A percentile compares a stretch with the other conserved stretches of the same genome.
Evolutionary conservation across 306 rosid species (phyloP).

Genomic region (Senna tora): DNA sequence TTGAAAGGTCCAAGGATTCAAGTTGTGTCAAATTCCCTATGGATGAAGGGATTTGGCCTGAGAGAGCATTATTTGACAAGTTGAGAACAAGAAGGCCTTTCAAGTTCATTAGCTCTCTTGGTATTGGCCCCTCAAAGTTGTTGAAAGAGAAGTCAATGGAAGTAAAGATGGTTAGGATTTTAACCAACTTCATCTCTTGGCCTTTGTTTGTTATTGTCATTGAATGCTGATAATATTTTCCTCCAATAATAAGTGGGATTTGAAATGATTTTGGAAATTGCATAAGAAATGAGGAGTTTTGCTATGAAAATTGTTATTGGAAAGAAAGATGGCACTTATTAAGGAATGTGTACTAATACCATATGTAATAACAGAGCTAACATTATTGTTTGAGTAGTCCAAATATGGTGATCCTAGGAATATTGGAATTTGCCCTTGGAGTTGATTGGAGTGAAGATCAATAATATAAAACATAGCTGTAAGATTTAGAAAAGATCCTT

Average conservation of each 20-base stretch:
- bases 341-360: slow-evolving; percentile 12
- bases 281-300: slow-evolving; percentile 20
- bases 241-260: no score
- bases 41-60: slow-evolving; percentile 40
- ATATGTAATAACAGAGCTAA: slow-evolving; percentile 17
- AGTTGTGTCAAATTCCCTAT: slow-evolving; percentile 30
- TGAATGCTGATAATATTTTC: slow-evolving; percentile 39
- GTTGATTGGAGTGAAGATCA: slow-evolving; percentile 51
- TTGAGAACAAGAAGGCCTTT: slow-evolving; percentile 27
- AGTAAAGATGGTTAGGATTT: slow-evolving; percentile 24
- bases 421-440: slow-evolving; percentile 38
- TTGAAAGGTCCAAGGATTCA: slow-evolving; percentile 51
- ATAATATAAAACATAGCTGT: background rate
- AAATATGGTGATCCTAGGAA: background rate
- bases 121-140: slow-evolving; percentile 41
- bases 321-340: background rate
- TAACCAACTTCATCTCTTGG: slow-evolving; percentile 20
- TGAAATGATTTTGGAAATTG: background rate
- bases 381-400: slow-evolving; percentile 30
- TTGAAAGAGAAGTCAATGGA: slow-evolving; percentile 48
- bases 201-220: slow-evolving; percentile 42
- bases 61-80: slow-evolving; percentile 44
- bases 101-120: slow-evolving; percentile 40
- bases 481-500: slow-evolving; percentile 11
- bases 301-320: background rate